These are phyloP conservation scores for Atalantia buxifolia DNA, from an alignment of 345 rosid genomes.

Conservation along the genomic window DNA sequence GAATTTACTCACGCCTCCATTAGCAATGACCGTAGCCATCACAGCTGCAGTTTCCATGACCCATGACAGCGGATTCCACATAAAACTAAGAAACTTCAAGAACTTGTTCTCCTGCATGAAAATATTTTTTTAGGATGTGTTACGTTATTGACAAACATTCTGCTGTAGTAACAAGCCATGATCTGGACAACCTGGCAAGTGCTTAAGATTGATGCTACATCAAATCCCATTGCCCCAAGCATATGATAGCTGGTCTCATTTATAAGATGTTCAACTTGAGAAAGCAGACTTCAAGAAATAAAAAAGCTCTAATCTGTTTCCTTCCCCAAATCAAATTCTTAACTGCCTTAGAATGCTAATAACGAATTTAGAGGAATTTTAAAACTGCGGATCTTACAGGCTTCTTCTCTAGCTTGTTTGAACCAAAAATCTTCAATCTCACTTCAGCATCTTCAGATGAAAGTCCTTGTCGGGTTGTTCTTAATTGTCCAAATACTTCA, in stretches of 20 bases:
- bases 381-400: conserved; percentile 34
- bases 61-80: conserved; percentile 99
- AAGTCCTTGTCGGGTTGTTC: conserved; percentile 67
- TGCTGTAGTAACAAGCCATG: background rate
- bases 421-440: conserved; percentile 65
- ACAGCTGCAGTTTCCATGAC: conserved; percentile 98
- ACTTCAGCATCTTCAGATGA: conserved; percentile 78
- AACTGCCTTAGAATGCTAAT: background rate
- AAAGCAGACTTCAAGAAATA: background rate
- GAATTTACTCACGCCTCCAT: conserved; percentile 71
- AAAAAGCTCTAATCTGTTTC: background rate
- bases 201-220: background rate
- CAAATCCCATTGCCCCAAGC: background rate
- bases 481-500: conserved; percentile 75
- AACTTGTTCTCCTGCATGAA: conserved; percentile 76
- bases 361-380: background rate
- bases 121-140: background rate
- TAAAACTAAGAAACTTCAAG: conserved; percentile 77
- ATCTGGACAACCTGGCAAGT: background rate
- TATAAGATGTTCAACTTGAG: background rate
- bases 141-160: background rate
- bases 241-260: background rate
- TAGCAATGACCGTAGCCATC: conserved; percentile 82
- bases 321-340: background rate
- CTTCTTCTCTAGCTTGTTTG: conserved; percentile 77